These are phyloP conservation scores for Botrytis cinerea DNA, from an alignment of 2,329 filamentous ascomycete genomes.

Conservation along the genomic window DNA sequence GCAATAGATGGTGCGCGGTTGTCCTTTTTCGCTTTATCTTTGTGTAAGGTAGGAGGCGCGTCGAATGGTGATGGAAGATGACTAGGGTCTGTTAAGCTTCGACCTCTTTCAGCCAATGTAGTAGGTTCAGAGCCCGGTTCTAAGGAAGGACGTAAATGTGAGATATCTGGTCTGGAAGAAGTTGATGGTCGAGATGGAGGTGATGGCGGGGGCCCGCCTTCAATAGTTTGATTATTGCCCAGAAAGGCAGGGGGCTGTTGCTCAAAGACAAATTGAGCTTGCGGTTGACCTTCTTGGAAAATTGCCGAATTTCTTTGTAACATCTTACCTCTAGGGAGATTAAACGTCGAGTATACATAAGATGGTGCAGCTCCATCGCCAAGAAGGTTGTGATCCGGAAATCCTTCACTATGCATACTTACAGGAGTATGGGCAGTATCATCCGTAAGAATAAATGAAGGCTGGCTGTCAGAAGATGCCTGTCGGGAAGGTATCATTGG, in stretches of 20 bases:
- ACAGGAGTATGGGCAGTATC: slow-evolving; percentile 69
- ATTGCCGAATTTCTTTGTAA: slow-evolving; percentile 68
- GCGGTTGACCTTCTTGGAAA: slow-evolving; percentile 55
- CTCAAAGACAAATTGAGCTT: slow-evolving; percentile 59
- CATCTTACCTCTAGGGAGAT: slow-evolving; percentile 78
- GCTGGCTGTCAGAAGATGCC: slow-evolving; percentile 67
- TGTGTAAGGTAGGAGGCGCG: slow-evolving; percentile 30
- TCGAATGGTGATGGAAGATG: slow-evolving; percentile 41
- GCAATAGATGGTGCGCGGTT: slow-evolving; percentile 30
- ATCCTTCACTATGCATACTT: slow-evolving; percentile 71
- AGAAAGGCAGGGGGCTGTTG: slow-evolving; percentile 53
- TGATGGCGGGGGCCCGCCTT: slow-evolving; percentile 57
- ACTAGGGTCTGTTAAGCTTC: slow-evolving; percentile 49
- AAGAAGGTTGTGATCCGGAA: slow-evolving; percentile 52
- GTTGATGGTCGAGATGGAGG: slow-evolving; percentile 62
- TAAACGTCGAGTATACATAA: slow-evolving; percentile 85
- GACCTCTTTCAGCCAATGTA: slow-evolving; percentile 46
- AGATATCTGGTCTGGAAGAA: slow-evolving; percentile 45
- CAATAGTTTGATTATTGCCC: slow-evolving; percentile 48
- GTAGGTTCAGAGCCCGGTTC: slow-evolving; percentile 51
- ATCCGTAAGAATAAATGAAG: slow-evolving; percentile 61
- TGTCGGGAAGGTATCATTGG: slow-evolving; percentile 59
- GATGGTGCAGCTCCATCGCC: slow-evolving; percentile 61
- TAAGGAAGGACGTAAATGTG: slow-evolving; percentile 48
- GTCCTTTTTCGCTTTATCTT: slow-evolving; percentile 45